Evolutionary conservation across 352 stramenopile species (phyloP).

Genomic region (Phytophthora sp.): DNA sequence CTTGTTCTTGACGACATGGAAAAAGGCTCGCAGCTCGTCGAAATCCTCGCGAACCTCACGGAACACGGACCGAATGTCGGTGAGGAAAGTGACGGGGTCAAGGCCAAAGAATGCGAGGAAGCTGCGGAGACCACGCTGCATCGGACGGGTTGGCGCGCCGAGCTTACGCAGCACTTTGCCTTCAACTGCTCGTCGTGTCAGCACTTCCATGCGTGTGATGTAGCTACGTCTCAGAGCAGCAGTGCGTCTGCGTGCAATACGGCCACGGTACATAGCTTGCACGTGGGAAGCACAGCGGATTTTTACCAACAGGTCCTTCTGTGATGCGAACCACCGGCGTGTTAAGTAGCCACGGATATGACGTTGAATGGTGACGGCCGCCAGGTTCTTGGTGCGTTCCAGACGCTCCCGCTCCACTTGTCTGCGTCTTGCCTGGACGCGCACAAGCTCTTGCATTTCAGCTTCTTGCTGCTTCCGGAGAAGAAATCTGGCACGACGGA

Average conservation of each 20-base stretch:
- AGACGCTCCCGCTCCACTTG: conserved; percentile 58
- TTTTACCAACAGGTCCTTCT: conserved; percentile 58
- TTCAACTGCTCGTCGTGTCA: conserved; percentile 64
- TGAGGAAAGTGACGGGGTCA: conserved; percentile 78
- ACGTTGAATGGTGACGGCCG: conserved; percentile 74
- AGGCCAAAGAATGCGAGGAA: conserved; percentile 83
- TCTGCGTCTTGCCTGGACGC: conserved; percentile 51
- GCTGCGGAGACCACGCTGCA: conserved; percentile 61
- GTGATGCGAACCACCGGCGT: conserved; percentile 57
- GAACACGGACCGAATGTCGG: conserved; percentile 64
- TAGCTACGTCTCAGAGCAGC: conserved; percentile 75
- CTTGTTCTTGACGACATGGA: conserved; percentile 62
- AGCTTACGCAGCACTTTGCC: conserved; percentile 64
- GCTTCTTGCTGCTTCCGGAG: conserved; percentile 70
- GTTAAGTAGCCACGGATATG: conserved; percentile 66
- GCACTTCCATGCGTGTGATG: conserved; percentile 79
- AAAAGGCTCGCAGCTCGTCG: conserved; percentile 62
- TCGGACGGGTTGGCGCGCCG: conserved; percentile 60
- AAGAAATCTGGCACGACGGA: conserved; percentile 62
- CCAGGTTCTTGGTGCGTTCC: conserved; percentile 50
- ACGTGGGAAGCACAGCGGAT: conserved; percentile 58
- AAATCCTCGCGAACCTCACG: conserved; percentile 79
- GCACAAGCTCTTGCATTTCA: conserved; percentile 71
- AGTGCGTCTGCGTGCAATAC: conserved; percentile 67
- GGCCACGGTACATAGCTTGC: conserved; percentile 75